Evolutionary conservation across 768 basidiomycete species (phyloP), one percentile per base, ranked within the genome.

Genomic region (Leccinum obscurum): DNA sequence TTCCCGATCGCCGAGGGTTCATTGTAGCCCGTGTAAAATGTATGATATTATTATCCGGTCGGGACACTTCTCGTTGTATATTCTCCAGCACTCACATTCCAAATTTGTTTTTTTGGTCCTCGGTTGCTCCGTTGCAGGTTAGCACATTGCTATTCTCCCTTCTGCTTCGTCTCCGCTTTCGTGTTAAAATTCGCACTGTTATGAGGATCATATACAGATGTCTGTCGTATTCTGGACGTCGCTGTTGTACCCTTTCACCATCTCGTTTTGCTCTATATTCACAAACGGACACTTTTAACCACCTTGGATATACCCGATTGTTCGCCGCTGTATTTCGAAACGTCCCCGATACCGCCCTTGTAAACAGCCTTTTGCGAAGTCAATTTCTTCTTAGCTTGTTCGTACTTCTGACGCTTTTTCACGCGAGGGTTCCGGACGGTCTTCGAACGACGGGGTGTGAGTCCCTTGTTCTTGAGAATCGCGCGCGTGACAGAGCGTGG

Each of bases 391-490:
- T 96, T 92, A 64, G 95, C 96, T 77, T 97, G 90, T 70, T 95
- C 95, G 80, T 89, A 98, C 70, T 83, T 89, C 76, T 89, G 83
- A 35, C 93, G 85, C 75, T 99, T 99, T 85, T 98, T 98, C 75
- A 98, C 95, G 62, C 97, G 87, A 46, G 96, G 95, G 77, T 99
- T 99, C 65, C 95, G 92, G 39, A 93, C 92, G 57, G 83, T 82
- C 77, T 98, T 98, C 48, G 90, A 79, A 58, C 97, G 86, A 62
- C 82, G 86, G 5, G 96, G 95, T 15, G 95, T 98, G 55, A 98
- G 85, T 58, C 97, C 96, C 69, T 87, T 90, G 83, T 99, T 99
- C 68, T 89, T 87, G 67, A 98, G 81, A 67, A 99, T 99, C 6
- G 93, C 87, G 11, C 93, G 86, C 7, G 93, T 95, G 62, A 97